Evolutionary conservation across 2,329 filamentous ascomycete species (phyloP), one percentile per base, ranked within the genome.

Genomic region (Cyclaneusma minus): DNA sequence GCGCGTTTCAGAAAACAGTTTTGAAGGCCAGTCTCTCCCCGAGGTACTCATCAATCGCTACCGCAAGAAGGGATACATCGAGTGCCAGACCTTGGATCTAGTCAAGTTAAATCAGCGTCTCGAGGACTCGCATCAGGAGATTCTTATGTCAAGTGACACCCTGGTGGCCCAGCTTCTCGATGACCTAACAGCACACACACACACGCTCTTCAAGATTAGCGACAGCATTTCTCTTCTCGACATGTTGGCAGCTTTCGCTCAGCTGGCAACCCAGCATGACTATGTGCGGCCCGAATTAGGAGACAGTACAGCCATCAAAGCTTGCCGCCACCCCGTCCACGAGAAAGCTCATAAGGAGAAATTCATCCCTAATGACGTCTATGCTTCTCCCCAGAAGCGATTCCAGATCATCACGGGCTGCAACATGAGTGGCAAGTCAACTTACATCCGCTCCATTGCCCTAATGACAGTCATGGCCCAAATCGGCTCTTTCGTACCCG

Each of bases 351-450:
- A 81, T 36, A 54, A 58, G 1, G 64, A 64, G 23, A 70, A 67
- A 13, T 92, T 80, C 44, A 60, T 95, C 3, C 80, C 89, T 0
- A 95, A 95, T 36, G 85, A 95, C 42, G 80, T 85, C 15, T 95
- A 85, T 41, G 77, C 82, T 3, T 79, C 75, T 0, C 64, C 77
- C 17, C 73, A 87, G 33, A 72, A 73, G 18, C 71, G 85, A 2
- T 92, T 94, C 42, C 85, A 95, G 37, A 78, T 95, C 34, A 75
- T 98, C 35, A 95, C 87, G 0, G 87, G 89, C 3, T 91, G 82
- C 48, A 98, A 98, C 41, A 98, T 98, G 89, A 92, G 83, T 40
- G 89, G 85, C 1, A 98, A 95, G 49, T 92, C 80, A 36, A 98
- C 85, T 0, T 95, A 94, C 43, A 93, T 95, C 35, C 72, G 83